A percentile compares a stretch with the other conserved stretches of the same genome.
These are phyloP conservation scores for Chimonanthus praecox DNA, from an alignment of 164 flowering plant species.

Conservation along the genomic window DNA sequence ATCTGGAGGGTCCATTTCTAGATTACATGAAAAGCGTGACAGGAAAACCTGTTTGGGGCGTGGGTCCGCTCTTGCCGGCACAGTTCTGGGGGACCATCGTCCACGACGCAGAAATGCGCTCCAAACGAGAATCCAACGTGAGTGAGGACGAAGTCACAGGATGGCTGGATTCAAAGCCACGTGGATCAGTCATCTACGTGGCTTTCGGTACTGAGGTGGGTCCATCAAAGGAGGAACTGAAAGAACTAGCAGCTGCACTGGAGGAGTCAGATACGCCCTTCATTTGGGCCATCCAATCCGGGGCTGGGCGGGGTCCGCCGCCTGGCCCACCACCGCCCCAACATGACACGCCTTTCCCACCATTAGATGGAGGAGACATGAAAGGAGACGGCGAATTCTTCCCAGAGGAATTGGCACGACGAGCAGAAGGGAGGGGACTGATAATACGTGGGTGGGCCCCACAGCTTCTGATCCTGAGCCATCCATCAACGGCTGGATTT, in stretches of 20 bases:
- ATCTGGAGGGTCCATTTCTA: constrained; percentile 46
- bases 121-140: constrained; percentile 22
- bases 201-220: constrained; percentile 41
- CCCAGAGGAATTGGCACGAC: constrained; percentile 30
- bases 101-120: constrained; percentile 27
- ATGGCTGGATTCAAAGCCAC: constrained; percentile 41
- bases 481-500: constrained; percentile 54
- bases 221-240: constrained; percentile 24
- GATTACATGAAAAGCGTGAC: constrained; percentile 30
- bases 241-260: constrained; percentile 25
- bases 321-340: neutral
- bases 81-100: constrained; percentile 41
- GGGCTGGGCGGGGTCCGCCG: constrained; percentile 13
- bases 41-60: constrained; percentile 45
- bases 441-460: constrained; percentile 72
- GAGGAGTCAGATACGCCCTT: constrained; percentile 28
- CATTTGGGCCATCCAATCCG: constrained; percentile 49
- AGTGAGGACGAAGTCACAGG: constrained; percentile 32
- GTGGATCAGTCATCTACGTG: constrained; percentile 35
- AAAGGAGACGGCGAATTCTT: constrained; percentile 7
- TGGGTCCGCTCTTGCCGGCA: constrained; percentile 63
- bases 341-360: no score
- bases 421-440: constrained; percentile 42
- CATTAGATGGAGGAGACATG: neutral
- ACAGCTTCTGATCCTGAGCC: constrained; percentile 60